These are phyloP conservation scores for Simplicillium aogashimaense DNA, from an alignment of 2,329 filamentous ascomycete species.

Conservation along the genomic window DNA sequence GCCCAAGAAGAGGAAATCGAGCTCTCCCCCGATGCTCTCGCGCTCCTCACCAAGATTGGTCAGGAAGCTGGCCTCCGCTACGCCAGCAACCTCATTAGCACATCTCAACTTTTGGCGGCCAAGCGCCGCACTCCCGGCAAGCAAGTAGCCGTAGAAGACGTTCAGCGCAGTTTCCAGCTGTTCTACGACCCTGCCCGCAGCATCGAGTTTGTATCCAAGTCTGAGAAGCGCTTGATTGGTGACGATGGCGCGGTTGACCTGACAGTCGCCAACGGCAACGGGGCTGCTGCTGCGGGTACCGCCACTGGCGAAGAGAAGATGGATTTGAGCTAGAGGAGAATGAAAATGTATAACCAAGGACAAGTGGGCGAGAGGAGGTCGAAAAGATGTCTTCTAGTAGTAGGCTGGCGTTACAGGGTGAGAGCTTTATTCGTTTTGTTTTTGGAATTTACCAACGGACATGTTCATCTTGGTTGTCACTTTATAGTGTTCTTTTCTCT, in stretches of 20 bases:
- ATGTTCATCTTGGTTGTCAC: conserved; percentile 1
- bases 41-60: conserved; percentile 90
- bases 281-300: neutral
- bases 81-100: conserved; percentile 96
- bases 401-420: neutral
- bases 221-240: conserved; percentile 87
- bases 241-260: conserved; percentile 75
- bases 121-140: conserved; percentile 65
- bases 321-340: conserved; percentile 30
- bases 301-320: conserved; percentile 32
- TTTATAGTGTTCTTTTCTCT: neutral
- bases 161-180: conserved; percentile 84
- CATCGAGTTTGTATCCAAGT: conserved; percentile 82
- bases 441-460: no score
- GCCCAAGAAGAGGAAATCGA: conserved; percentile 96
- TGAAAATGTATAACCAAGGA: neutral
- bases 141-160: conserved; percentile 77
- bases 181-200: conserved; percentile 88
- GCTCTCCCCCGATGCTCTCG: conserved; percentile 77
- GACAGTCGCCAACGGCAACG: conserved; percentile 38
- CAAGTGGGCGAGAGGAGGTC: neutral
- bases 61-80: conserved; percentile 87
- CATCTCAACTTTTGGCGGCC: conserved; percentile 75
- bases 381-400: neutral
- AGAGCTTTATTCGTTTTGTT: no score